phyloP scores from a whole-genome alignment of 75 land plant species.

The Chamaecyparis obtusa region DNA sequence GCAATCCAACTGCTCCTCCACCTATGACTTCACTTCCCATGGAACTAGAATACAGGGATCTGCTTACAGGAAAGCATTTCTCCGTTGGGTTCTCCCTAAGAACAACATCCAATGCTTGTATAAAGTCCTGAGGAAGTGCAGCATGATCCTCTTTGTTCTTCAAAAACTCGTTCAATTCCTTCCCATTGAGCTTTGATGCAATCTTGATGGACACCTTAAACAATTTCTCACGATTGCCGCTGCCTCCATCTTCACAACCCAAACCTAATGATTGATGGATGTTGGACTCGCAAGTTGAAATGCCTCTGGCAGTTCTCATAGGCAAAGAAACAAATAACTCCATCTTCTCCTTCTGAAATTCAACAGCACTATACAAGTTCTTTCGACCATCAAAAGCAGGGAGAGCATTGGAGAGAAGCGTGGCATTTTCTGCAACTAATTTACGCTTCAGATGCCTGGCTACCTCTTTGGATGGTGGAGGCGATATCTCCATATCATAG shows the following conservation, averaged over 20 bases:
- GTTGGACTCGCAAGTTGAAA: constrained; percentile 5
- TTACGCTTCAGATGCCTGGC: constrained; percentile 65
- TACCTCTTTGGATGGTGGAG: constrained; percentile 65
- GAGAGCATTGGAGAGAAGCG: constrained; percentile 31
- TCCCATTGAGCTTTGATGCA: constrained; percentile 61
- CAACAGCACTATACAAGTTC: constrained; percentile 57
- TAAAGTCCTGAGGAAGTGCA: constrained; percentile 73
- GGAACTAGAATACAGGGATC: constrained; percentile 63
- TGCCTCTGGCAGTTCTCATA: constrained; percentile 25
- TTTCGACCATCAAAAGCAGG: constrained; percentile 84
- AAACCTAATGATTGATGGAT: constrained; percentile 7
- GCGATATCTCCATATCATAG: constrained; percentile 69
- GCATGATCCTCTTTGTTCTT: constrained; percentile 34
- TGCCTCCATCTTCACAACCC: constrained; percentile 7
- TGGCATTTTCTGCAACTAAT: constrained; percentile 44
- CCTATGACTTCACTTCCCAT: constrained; percentile 67
- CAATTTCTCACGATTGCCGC: constrained; percentile 33
- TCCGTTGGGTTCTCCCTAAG: constrained; percentile 63
- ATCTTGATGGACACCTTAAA: constrained; percentile 57
- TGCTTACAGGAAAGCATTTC: constrained; percentile 54
- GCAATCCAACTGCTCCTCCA: constrained; percentile 70
- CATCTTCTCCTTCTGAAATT: constrained; percentile 55
- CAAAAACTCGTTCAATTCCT: constrained; percentile 52
- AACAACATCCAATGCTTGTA: constrained; percentile 83
- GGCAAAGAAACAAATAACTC: constrained; percentile 57